Base-by-base conservation (phyloP, 2,329 filamentous ascomycete genomes). In the Colletotrichum camelliae region DNA sequence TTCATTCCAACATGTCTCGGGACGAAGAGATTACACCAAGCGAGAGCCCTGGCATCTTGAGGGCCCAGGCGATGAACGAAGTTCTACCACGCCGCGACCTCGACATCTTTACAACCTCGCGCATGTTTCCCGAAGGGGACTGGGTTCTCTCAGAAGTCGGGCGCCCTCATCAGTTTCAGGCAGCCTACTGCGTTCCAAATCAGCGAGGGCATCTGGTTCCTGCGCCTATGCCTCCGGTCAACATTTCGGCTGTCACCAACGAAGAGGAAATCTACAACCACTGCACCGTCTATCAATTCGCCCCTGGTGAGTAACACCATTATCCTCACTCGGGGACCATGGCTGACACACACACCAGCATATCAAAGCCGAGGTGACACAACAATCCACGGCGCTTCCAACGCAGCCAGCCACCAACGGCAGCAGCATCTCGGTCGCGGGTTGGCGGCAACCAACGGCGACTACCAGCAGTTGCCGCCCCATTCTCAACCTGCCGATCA, bases 241-340 rank as follows among this genome's bases (percentile, higher is more conserved):
- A 72, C 9, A 15, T 75, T 18, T 75, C 73, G 15, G 73, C 73
- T 7, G 73, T 73, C 5, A 73, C 70, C 7, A 75, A 58, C 21
- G 70, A 75, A 21, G 62, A 73, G n/a, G 73, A 75, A n/a, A 62
- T 75, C 7, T 75, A 62, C 31, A 52, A 75, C 35, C 73, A 75
- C 64, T 75, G 73, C 70, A 75, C 70, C 35, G 73, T 75, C 29
- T 75, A 73, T 52, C 73, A 73, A 16, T 75, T 68, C 52, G 64
- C 71, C 12, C 62, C 73, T 8, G 15, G 73, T 73, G 21, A 75
- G 73, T 60, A 8, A 9, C n/a, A 55, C 18, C 10, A 18, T 21
- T 8, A 35, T 27, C 5, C n/a, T 21, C 43, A 48, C 43, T 55
- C 13, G 33, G 37, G 27, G 21, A 35, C 24, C 18, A 57, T 9